Evolutionary conservation across 768 basidiomycete species (phyloP).

Genomic region (Leucocoprinus leucothites): DNA sequence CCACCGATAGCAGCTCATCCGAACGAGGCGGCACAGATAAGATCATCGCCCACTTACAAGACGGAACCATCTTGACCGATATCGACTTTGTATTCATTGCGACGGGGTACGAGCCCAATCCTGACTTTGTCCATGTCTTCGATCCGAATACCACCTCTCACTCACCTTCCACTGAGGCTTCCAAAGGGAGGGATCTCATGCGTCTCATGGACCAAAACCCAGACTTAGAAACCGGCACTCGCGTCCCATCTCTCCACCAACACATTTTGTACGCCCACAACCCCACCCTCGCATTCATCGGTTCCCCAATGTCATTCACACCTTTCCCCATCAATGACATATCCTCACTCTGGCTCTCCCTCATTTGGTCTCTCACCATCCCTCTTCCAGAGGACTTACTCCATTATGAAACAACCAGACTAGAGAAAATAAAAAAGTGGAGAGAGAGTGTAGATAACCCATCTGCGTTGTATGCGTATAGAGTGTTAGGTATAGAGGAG

Average conservation of each 20-base stretch:
- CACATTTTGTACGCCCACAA: slow-evolving; percentile 45
- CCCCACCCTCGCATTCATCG: slow-evolving; percentile 44
- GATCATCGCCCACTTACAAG: slow-evolving; percentile 32
- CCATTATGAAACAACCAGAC: slow-evolving; percentile 23
- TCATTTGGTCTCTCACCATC: slow-evolving; percentile 34
- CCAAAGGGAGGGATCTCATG: slow-evolving; percentile 12
- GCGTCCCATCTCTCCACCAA: slow-evolving; percentile 42
- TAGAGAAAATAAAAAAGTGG: slow-evolving; percentile 24
- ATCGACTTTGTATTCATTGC: slow-evolving; percentile 43
- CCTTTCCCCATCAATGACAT: slow-evolving; percentile 49
- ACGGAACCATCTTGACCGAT: slow-evolving; percentile 34
- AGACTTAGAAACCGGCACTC: slow-evolving; percentile 21
- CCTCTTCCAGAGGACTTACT: slow-evolving; percentile 32
- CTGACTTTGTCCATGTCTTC: slow-evolving; percentile 38
- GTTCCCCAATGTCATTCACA: slow-evolving; percentile 38
- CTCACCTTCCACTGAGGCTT: not conserved
- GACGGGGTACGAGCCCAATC: slow-evolving; percentile 43
- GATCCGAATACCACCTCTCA: slow-evolving; percentile 1
- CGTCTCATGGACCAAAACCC: slow-evolving; percentile 26
- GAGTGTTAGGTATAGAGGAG: slow-evolving; percentile 31
- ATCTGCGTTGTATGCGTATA: slow-evolving; percentile 33
- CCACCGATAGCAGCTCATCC: too few species aligned
- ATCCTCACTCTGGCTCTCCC: slow-evolving; percentile 45
- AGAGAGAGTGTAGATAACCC: slow-evolving; percentile 20
- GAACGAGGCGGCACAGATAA: slow-evolving; percentile 19